Percentiles rank a stretch among this genome's conserved stretches.
Conservation (phyloP, 306 rosid species). For the Quercus variabilis region DNA sequence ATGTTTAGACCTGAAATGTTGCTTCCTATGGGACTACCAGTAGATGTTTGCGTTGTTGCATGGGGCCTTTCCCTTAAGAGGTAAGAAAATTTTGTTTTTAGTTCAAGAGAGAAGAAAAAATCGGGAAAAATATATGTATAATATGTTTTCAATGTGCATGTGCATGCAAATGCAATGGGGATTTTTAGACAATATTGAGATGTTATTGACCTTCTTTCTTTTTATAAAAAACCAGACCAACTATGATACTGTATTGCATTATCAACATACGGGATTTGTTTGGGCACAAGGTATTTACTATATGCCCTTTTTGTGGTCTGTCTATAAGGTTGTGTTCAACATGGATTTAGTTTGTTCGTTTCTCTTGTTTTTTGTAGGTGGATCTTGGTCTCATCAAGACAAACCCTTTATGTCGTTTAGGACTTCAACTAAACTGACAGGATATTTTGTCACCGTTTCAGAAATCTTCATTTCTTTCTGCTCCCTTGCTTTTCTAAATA, state of each 20-base stretch:
- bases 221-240: slow-evolving; percentile 56
- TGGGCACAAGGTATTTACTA: slow-evolving; percentile 65
- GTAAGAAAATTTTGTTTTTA: slow-evolving; percentile 27
- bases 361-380: slow-evolving; percentile 41
- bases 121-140: too few species aligned
- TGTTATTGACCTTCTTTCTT: neutral
- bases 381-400: slow-evolving; percentile 87
- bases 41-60: slow-evolving; percentile 83
- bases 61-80: slow-evolving; percentile 99
- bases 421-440: slow-evolving; percentile 30
- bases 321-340: neutral
- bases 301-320: neutral
- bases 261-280: slow-evolving; percentile 91
- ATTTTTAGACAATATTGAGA: neutral
- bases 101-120: neutral
- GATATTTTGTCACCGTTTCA: neutral
- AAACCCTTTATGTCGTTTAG: slow-evolving; percentile 76
- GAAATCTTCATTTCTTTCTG: neutral
- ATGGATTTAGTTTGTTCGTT: neutral
- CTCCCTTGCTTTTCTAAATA: neutral
- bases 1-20: slow-evolving; percentile 97
- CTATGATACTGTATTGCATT: slow-evolving; percentile 77
- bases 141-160: too few species aligned
- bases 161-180: too few species aligned
- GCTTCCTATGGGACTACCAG: slow-evolving; percentile 97